Conservation (phyloP, 1,139 yeast genomes). For the Geotrichum bryndzae region DNA sequence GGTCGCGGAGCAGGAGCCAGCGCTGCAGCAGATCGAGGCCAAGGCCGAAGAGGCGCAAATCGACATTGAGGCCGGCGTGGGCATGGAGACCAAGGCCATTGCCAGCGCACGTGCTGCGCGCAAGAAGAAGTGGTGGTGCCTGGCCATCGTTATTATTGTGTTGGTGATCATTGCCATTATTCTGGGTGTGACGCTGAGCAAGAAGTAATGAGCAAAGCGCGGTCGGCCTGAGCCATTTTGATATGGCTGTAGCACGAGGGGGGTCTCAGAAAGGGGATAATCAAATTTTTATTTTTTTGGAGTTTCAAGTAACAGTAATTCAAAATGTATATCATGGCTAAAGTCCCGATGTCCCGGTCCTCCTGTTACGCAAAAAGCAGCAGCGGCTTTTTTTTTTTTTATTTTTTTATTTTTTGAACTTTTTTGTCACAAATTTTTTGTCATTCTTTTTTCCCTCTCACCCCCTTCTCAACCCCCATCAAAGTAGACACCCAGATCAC, state of each 20-base stretch:
- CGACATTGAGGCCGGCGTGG: conserved; percentile 90
- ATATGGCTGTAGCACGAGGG: no score
- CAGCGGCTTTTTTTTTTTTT: neutral
- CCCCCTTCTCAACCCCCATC: neutral
- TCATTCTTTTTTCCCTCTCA: neutral
- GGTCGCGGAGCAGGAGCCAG: conserved; percentile 91
- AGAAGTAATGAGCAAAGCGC: neutral
- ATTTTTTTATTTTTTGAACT: no score
- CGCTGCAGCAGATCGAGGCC: conserved; percentile 74
- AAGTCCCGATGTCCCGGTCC: neutral
- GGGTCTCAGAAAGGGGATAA: no score
- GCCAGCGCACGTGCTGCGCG: conserved; percentile 84
- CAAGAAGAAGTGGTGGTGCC: conserved; percentile 86
- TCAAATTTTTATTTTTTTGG: neutral
- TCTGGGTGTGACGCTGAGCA: conserved; percentile 23
- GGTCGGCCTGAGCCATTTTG: neutral
- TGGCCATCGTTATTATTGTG: conserved; percentile 56
- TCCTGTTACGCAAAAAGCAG: neutral
- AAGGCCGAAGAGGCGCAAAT: conserved; percentile 78
- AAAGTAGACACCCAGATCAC: no score
- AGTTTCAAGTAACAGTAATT: no score
- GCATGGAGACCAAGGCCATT: conserved; percentile 87
- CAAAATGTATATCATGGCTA: neutral
- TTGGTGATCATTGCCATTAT: conserved; percentile 67
- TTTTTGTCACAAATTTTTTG: no score